A percentile compares a stretch with the other conserved stretches of the same genome.
Evolutionary conservation across 495 filamentous ascomycete genomes (phyloP).

Genomic region (Copromyces sp.): DNA sequence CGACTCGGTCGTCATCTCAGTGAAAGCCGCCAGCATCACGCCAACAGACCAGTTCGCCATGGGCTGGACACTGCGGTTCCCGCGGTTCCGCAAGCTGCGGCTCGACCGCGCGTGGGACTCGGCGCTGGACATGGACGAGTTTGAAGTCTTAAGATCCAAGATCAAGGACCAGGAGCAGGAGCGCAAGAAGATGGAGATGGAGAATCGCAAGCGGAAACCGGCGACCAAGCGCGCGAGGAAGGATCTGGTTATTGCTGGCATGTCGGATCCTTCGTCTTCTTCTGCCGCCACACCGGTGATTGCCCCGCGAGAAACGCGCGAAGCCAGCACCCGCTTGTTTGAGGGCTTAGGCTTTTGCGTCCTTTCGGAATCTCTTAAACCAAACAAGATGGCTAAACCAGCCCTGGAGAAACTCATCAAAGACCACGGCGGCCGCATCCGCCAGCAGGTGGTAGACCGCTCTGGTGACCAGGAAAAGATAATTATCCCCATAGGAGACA

Average conservation of each 20-base stretch:
- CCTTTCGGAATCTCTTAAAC: conserved; percentile 32
- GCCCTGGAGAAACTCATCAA: conserved; percentile 84
- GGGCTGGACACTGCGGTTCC: conserved; percentile 77
- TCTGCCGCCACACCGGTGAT: conserved; percentile 41
- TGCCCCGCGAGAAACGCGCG: neutral
- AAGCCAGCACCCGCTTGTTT: conserved; percentile 43
- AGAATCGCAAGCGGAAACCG: conserved; percentile 55
- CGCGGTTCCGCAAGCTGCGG: conserved; percentile 75
- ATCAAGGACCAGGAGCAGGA: conserved; percentile 60
- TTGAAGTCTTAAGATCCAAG: conserved; percentile 58
- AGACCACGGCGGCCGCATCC: conserved; percentile 72
- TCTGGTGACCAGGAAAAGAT: conserved; percentile 36
- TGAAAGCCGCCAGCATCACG: conserved; percentile 80
- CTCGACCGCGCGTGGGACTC: conserved; percentile 76
- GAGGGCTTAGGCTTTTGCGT: conserved; percentile 69
- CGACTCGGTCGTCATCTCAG: conserved; percentile 76
- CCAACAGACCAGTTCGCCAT: conserved; percentile 67
- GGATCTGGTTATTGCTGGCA: conserved; percentile 64
- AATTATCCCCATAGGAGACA: conserved; percentile 70
- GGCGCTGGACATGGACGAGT: conserved; percentile 68
- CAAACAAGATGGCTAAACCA: conserved; percentile 59
- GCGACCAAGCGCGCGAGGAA: conserved; percentile 51
- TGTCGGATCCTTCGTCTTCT: conserved; percentile 39
- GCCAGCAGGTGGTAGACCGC: conserved; percentile 46
- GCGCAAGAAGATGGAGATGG: conserved; percentile 72